Evolutionary conservation across 139 green algal species (phyloP), one percentile per base, ranked within the genome.

Genomic region (Micractinium sp.): DNA sequence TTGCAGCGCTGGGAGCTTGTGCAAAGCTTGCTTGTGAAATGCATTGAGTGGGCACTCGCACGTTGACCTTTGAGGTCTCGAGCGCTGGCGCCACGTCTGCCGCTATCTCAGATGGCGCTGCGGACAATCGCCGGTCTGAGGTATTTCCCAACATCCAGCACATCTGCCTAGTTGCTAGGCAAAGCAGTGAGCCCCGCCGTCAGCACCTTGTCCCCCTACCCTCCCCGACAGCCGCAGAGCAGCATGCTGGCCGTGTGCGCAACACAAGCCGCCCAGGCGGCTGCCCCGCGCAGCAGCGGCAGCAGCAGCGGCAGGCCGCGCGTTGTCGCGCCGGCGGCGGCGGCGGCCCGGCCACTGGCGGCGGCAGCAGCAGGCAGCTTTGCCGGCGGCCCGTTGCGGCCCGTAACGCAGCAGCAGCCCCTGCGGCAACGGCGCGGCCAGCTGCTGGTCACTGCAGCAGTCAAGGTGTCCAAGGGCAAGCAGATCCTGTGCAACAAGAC

Each of bases 401-500:
- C 38, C 16, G 47, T 31, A 13, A 13, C 22, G 33, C 38, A 36
- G 47, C n/a, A 63, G 73, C 67, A 81, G 67, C 31, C 20, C 0
- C 56, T 60, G 33, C 73, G 16, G 35, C 82, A 66, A 16, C 36
- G 82, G n/a, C 38, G 85, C n/a, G 85, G 85, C 41, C 83, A 66
- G 23, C 82, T 87, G 67, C 33, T 87, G n/a, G 67, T 87, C 66
- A 87, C 83, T 2, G 83, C 83, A n/a, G 83, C 83, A 18, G 36
- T 81, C 83, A 87, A 87, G 67, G 83, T 87, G 38, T 18, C 39
- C 22, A 87, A 87, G 85, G 85, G 85, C 85, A 81, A 82, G 71
- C 85, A 88, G 85, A 75, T 88, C 12, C 85, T 88, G 85, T 88
- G 94, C 91, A 94, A 82, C 87, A 96, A 97, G 88, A 97, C 95